Evolutionary conservation across 2,329 filamentous ascomycete species (phyloP).

Genomic region (Mariannaea sp.): DNA sequence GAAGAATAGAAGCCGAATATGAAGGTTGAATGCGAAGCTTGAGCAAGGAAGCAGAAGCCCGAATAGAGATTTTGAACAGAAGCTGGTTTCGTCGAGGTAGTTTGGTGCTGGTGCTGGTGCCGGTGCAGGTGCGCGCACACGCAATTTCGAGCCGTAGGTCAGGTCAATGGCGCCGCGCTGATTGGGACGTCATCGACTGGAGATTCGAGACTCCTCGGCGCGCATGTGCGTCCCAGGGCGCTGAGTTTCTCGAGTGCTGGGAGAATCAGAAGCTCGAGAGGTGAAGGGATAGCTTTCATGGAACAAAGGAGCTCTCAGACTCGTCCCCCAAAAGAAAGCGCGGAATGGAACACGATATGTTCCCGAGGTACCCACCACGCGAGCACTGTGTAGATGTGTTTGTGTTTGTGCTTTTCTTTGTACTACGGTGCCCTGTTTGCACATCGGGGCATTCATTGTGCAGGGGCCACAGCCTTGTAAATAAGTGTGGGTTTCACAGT

Average conservation of each 20-base stretch:
- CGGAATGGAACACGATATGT: neutral
- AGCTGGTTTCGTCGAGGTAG: too few relatives aligned
- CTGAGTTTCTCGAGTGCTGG: constrained; percentile 7
- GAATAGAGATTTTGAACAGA: too few relatives aligned
- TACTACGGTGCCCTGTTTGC: too few relatives aligned
- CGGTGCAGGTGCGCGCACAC: constrained; percentile 2
- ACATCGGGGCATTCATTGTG: too few relatives aligned
- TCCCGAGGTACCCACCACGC: too few relatives aligned
- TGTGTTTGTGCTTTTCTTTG: too few relatives aligned
- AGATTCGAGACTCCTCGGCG: constrained; percentile 31
- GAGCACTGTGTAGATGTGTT: too few relatives aligned
- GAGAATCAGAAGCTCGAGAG: neutral
- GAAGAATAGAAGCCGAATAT: neutral
- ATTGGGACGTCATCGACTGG: constrained; percentile 40
- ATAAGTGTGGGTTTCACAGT: too few relatives aligned
- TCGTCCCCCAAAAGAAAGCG: neutral
- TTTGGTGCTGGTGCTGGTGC: too few relatives aligned
- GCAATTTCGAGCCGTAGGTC: constrained; percentile 28
- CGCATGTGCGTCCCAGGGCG: constrained; percentile 39
- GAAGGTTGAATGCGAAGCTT: too few relatives aligned
- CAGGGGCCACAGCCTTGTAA: too few relatives aligned
- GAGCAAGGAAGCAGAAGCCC: too few relatives aligned
- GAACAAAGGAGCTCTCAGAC: constrained; percentile 7
- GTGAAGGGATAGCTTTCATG: constrained; percentile 1
- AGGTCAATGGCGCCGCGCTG: constrained; percentile 37